Evolutionary conservation across 2,329 filamentous ascomycete genomes (phyloP).

Genomic region (Macrophomina pseudophaseolina): DNA sequence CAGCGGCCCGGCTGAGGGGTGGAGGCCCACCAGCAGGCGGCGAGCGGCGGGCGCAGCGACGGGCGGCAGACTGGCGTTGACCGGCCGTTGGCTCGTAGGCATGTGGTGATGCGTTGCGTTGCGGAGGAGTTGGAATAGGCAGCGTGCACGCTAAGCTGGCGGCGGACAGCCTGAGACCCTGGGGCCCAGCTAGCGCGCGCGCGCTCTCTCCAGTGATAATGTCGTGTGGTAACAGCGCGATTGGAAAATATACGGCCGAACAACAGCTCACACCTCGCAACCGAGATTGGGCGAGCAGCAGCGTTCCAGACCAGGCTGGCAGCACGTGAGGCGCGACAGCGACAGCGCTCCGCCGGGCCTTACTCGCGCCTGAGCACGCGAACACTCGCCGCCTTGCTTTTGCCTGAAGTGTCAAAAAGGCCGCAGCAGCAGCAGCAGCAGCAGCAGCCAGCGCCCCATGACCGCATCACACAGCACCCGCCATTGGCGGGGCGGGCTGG

Average conservation of each 20-base stretch:
- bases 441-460: background rate
- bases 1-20: background rate
- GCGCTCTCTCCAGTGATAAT: background rate
- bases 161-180: background rate
- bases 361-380: background rate
- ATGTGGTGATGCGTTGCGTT: background rate
- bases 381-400: background rate
- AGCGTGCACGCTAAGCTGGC: constrained; percentile 1
- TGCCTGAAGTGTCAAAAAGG: constrained; percentile 23
- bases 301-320: background rate
- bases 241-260: constrained; percentile 7
- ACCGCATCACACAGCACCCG: background rate
- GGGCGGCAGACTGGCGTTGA: too few species aligned
- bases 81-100: too few species aligned
- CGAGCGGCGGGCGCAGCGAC: too few species aligned
- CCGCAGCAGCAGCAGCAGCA: constrained; percentile 1
- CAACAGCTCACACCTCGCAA: background rate
- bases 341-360: constrained; percentile 1
- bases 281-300: background rate
- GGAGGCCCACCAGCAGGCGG: background rate
- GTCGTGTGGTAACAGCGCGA: constrained; percentile 16
- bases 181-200: background rate
- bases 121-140: constrained; percentile 6
- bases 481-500: constrained; percentile 5
- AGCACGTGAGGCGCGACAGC: background rate